Conservation (phyloP, 2,329 filamentous ascomycete species). For the Fusarium devonianum region DNA sequence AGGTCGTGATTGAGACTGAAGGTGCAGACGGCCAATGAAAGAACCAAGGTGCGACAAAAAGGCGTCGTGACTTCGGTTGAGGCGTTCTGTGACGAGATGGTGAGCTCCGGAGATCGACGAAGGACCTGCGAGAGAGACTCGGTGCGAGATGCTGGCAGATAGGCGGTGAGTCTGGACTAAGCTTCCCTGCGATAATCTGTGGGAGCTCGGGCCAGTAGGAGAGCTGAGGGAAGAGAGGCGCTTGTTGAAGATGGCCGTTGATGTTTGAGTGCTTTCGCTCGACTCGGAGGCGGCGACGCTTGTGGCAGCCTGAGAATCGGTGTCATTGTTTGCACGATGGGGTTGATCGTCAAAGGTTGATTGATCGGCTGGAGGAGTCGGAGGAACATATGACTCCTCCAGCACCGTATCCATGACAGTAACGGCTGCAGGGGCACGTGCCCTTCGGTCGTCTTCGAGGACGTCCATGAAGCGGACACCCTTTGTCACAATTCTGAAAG, state of each 20-base stretch:
- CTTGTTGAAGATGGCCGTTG: slow-evolving; percentile 50
- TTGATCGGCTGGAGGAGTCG: slow-evolving; percentile 69
- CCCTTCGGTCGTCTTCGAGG: slow-evolving; percentile 70
- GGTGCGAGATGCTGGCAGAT: slow-evolving; percentile 70
- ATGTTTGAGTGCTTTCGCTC: slow-evolving; percentile 48
- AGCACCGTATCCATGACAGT: slow-evolving; percentile 67
- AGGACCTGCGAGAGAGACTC: slow-evolving; percentile 77
- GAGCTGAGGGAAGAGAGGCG: slow-evolving; percentile 57
- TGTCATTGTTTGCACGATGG: slow-evolving; percentile 45
- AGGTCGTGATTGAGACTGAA: slow-evolving; percentile 88
- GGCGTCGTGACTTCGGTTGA: slow-evolving; percentile 81
- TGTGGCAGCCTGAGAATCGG: slow-evolving; percentile 50
- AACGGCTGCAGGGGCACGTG: slow-evolving; percentile 60
- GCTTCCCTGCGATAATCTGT: slow-evolving; percentile 49
- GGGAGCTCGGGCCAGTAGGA: slow-evolving; percentile 41
- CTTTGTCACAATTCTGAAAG: slow-evolving; percentile 92
- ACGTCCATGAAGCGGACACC: slow-evolving; percentile 90
- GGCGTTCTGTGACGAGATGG: slow-evolving; percentile 82
- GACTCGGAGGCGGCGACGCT: slow-evolving; percentile 47
- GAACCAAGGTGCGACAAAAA: slow-evolving; percentile 92
- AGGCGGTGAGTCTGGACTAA: slow-evolving; percentile 53
- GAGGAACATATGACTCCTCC: slow-evolving; percentile 66
- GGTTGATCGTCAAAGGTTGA: slow-evolving; percentile 55
- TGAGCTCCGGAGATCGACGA: slow-evolving; percentile 68
- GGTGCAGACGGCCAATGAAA: slow-evolving; percentile 87